A percentile compares a stretch with the other conserved stretches of the same genome.
Evolutionary conservation across 75 land plant species (phyloP).

Genomic region (Sequoiadendron giganteum): DNA sequence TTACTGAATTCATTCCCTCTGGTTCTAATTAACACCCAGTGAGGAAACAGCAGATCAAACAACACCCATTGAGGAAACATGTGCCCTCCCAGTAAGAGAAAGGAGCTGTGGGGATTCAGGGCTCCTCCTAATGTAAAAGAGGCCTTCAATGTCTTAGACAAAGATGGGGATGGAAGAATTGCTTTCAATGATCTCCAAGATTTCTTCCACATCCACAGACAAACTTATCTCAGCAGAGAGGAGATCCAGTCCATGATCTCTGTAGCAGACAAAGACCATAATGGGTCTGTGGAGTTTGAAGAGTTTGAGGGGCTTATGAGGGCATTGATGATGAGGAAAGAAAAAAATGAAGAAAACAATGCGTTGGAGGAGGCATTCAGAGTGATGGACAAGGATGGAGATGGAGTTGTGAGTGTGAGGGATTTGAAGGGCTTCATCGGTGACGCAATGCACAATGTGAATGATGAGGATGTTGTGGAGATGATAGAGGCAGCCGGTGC

Average conservation of each 20-base stretch:
- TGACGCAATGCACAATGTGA: not conserved
- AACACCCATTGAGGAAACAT: not conserved
- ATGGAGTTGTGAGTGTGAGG: constrained; percentile 40
- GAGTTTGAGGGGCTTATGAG: constrained; percentile 44
- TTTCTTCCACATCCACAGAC: constrained; percentile 13
- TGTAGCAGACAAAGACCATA: constrained; percentile 39
- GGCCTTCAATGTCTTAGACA: constrained; percentile 61
- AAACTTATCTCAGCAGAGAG: constrained; percentile 16
- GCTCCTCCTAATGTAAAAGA: not conserved
- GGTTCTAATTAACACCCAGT: too few species aligned
- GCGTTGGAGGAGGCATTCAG: constrained; percentile 52
- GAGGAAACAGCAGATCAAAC: not conserved
- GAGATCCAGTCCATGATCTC: constrained; percentile 45
- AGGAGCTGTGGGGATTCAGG: not conserved
- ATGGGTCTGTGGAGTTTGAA: constrained; percentile 50
- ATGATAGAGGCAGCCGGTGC: constrained; percentile 2
- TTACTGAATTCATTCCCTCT: not conserved
- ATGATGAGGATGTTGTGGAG: not conserved
- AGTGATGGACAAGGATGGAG: constrained; percentile 66
- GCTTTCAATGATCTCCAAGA: constrained; percentile 40
- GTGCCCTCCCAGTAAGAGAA: not conserved
- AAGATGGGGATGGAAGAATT: constrained; percentile 58
- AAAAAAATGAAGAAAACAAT: not conserved
- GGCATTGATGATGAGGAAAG: not conserved
- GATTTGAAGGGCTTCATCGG: constrained; percentile 37